Evolutionary conservation across 257 asterid genomes (phyloP), one percentile per base, ranked within the genome.

Genomic region (Jacaranda mimosifolia): DNA sequence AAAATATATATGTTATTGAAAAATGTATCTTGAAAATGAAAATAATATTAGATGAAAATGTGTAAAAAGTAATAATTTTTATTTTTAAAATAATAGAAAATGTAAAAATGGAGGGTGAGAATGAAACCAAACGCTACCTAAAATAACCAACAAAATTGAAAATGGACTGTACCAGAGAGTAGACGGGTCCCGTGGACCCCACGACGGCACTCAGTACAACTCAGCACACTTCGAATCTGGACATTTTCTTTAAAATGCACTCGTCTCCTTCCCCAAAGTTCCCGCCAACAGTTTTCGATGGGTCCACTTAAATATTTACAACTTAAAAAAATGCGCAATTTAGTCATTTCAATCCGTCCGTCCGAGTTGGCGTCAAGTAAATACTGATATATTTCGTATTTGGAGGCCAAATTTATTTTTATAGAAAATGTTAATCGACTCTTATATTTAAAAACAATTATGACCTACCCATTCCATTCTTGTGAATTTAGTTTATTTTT

Each of bases 141-240:
- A n/a, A 69, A 51, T 1, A 38, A 52, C 19, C 7, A 55, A 15
- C 56, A n/a, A 55, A 19, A 15, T 18, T 57, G 7, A n/a, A 66
- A 53, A 15, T 36, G 79, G 77, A 75, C 74, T 74, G 59, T 18
- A 46, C 11, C 13, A 4, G 18, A 42, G 69, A 49, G 49, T 13
- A n/a, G 26, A 45, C 26, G 80, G 80, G 65, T n/a, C 75, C 78
- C 19, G 60, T 72, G 72, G 76, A 73, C 60, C 80, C 1, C 76
- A 17, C 7, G 26, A 43, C 7, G 17, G 55, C 53, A 65, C 40
- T 68, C 39, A 14, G 77, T 70, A 81, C 88, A 84, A 81, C 85
- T 59, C 78, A 75, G 85, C 83, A 73, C 48, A 32, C 72, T 64
- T 40, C 9, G 83, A 63, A 81, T 74, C 83, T 84, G 66, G 85